Conservation (phyloP, 331 rosid genomes). For the Quercus phellos region DNA sequence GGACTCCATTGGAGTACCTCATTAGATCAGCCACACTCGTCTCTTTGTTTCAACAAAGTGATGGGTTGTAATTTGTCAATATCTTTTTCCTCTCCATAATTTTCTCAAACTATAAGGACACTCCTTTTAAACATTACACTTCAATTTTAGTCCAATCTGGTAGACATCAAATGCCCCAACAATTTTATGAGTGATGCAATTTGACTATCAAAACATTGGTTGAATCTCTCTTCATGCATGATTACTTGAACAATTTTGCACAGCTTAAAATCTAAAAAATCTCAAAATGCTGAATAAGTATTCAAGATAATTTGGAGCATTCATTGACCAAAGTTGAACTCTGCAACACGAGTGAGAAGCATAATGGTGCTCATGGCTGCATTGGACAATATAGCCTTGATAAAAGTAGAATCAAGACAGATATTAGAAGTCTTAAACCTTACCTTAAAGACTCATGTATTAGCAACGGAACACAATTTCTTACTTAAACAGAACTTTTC, state of each 20-base stretch:
- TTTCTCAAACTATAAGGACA: not conserved
- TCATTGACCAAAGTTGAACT: not conserved
- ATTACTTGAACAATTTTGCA: not conserved
- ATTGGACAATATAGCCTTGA: too few relatives aligned
- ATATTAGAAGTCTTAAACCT: not conserved
- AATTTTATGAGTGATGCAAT: not conserved
- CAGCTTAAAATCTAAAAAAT: not conserved
- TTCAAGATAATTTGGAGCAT: not conserved
- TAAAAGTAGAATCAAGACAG: too few relatives aligned
- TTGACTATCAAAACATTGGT: not conserved
- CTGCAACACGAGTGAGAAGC: not conserved
- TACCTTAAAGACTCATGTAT: not conserved
- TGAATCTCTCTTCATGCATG: not conserved
- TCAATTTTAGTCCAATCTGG: not conserved
- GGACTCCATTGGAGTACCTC: too few relatives aligned
- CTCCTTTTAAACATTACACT: not conserved
- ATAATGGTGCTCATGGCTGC: not conserved
- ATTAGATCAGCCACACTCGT: too few relatives aligned
- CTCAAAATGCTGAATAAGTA: too few relatives aligned
- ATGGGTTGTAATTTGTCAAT: not conserved
- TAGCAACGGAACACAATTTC: too few relatives aligned
- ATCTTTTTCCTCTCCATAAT: not conserved
- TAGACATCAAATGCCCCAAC: not conserved
- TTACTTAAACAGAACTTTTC: too few relatives aligned
- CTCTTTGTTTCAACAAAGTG: not conserved